Conservation (phyloP, 2,329 filamentous ascomycete species). For the Alternaria ventricosa region DNA sequence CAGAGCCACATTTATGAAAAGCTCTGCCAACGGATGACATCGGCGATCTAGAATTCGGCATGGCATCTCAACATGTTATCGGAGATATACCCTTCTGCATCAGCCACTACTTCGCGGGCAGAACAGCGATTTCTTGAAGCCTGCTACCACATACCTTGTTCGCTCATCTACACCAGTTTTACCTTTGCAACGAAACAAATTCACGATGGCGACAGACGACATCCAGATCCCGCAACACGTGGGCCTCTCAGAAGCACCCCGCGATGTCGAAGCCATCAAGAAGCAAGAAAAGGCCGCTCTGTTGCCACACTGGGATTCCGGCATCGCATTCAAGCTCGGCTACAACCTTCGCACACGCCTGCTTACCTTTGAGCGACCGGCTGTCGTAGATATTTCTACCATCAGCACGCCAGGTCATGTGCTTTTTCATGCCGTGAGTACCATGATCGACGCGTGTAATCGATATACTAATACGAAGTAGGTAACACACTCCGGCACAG, state of each 20-base stretch:
- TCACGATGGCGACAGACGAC: constrained; percentile 15
- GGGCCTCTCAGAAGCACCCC: constrained; percentile 30
- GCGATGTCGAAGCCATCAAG: constrained; percentile 46
- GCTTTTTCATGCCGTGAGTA: constrained; percentile 69
- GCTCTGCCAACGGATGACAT: constrained; percentile 10
- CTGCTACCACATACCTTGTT: neutral
- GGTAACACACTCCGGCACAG: constrained; percentile 66
- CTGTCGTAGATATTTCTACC: constrained; percentile 68
- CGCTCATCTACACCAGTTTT: neutral
- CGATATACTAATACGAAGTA: neutral
- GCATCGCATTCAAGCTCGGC: constrained; percentile 69
- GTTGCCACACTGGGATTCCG: constrained; percentile 62
- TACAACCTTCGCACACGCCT: constrained; percentile 67
- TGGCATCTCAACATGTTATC: neutral
- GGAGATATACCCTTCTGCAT: neutral
- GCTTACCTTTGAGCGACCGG: constrained; percentile 58
- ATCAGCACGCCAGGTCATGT: constrained; percentile 62
- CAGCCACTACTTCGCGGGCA: neutral
- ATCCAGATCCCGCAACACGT: constrained; percentile 29
- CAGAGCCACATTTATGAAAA: constrained; percentile 18
- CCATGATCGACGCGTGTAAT: neutral
- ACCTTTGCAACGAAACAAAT: neutral
- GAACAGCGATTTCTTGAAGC: neutral
- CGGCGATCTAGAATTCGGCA: constrained; percentile 4
- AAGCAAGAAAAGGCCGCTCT: constrained; percentile 48